Percentiles rank a stretch among this genome's conserved stretches.
Conservation (phyloP, 148 eudicot species). For the Heliamphora exappendiculata region DNA sequence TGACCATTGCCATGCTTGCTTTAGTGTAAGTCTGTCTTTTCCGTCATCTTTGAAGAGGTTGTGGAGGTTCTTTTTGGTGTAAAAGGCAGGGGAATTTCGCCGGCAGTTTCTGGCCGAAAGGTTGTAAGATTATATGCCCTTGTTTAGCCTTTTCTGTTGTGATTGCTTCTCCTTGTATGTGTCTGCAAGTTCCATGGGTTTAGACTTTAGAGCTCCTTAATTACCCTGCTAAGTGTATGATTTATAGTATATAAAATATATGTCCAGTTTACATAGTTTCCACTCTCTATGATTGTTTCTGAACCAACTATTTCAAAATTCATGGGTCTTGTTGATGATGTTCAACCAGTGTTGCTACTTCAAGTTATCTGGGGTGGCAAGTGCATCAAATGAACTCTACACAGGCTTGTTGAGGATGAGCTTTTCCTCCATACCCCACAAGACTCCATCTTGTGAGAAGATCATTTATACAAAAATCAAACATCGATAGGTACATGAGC, state of each 20-base stretch:
- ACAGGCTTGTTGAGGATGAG: not conserved
- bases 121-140: not conserved
- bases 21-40: not conserved
- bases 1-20: not conserved
- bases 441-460: too few species aligned
- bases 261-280: not conserved
- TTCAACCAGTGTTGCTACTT: not conserved
- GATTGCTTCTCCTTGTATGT: not conserved
- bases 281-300: not conserved
- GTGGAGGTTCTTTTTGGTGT: not conserved
- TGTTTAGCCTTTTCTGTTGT: not conserved
- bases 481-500: too few species aligned
- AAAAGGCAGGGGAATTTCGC: not conserved
- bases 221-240: not conserved
- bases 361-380: not conserved
- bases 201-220: not conserved
- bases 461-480: too few species aligned
- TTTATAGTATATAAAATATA: not conserved
- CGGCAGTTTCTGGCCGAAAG: not conserved
- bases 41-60: not conserved
- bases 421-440: too few species aligned
- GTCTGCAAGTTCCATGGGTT: not conserved
- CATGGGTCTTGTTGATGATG: not conserved
- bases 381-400: not conserved
- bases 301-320: not conserved